Evolutionary conservation across 176 grass and related monocot species (phyloP).

Genomic region (Triticum turgidum): DNA sequence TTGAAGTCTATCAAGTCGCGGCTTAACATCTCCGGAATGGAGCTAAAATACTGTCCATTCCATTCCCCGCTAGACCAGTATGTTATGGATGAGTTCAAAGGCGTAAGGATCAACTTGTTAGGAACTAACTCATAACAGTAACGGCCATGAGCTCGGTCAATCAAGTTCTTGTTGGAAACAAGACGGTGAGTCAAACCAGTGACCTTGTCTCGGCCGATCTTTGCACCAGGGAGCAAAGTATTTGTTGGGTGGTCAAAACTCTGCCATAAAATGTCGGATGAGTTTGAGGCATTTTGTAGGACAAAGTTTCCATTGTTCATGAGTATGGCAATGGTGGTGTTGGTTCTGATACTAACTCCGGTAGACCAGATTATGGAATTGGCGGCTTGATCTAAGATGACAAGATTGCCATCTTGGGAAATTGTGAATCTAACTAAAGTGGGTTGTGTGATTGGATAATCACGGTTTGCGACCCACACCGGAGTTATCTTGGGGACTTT

Average conservation of each 20-base stretch:
- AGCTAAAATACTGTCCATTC: conserved; percentile 46
- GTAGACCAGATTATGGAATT: conserved; percentile 9
- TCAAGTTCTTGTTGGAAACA: conserved; percentile 32
- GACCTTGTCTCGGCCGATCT: conserved; percentile 38
- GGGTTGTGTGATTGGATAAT: neutral
- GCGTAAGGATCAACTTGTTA: neutral
- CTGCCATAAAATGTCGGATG: conserved; percentile 18
- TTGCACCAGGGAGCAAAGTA: conserved; percentile 32
- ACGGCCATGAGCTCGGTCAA: conserved; percentile 30
- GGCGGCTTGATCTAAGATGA: neutral
- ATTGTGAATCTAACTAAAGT: neutral
- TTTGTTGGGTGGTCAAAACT: conserved; percentile 49
- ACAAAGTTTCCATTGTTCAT: conserved; percentile 27
- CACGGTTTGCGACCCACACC: neutral
- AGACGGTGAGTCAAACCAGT: conserved; percentile 32
- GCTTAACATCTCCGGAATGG: conserved; percentile 6
- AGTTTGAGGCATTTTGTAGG: neutral
- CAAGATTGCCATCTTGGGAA: neutral
- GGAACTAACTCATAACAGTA: conserved; percentile 22
- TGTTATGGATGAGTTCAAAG: conserved; percentile 10
- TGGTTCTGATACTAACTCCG: neutral
- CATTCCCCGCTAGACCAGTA: conserved; percentile 46
- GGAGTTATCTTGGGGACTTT: neutral
- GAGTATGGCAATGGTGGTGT: neutral
- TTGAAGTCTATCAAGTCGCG: neutral